Percentiles rank a stretch among this genome's conserved stretches.
Conservation (phyloP, 192 early-diverging fungal species). For the Backusella psychrophila region DNA sequence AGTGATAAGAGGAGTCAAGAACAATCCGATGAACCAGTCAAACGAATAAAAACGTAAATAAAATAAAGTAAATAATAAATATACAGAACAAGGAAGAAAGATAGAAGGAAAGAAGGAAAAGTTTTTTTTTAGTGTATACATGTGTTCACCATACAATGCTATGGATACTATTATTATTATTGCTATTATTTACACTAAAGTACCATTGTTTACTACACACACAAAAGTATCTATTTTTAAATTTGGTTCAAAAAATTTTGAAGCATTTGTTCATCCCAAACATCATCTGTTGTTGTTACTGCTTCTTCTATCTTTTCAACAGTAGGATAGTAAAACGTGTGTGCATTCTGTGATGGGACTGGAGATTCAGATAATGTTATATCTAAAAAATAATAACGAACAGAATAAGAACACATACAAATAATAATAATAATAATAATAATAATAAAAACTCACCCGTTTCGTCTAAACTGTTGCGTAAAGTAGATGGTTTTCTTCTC, state of each 20-base stretch:
- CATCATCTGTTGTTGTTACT: background rate
- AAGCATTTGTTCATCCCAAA: slow-evolving; percentile 10
- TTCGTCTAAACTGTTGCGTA: background rate
- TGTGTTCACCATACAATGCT: background rate
- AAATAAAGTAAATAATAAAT: background rate
- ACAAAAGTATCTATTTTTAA: slow-evolving; percentile 4
- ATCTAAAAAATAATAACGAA: background rate
- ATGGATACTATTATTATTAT: background rate
- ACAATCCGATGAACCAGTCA: background rate
- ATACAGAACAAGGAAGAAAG: background rate
- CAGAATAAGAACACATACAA: background rate
- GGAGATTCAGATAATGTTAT: background rate
- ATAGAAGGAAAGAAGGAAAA: background rate
- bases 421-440: background rate
- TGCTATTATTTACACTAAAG: background rate
- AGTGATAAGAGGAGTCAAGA: background rate
- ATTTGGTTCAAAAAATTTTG: slow-evolving; percentile 7
- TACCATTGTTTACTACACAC: background rate
- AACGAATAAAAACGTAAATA: background rate
- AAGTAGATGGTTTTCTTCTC: background rate
- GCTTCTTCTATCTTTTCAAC: background rate
- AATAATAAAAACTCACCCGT: background rate
- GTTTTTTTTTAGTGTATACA: background rate
- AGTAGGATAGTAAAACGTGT: background rate
- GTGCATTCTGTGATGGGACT: background rate